Evolutionary conservation across 306 rosid species (phyloP).

Genomic region (Senna tora): DNA sequence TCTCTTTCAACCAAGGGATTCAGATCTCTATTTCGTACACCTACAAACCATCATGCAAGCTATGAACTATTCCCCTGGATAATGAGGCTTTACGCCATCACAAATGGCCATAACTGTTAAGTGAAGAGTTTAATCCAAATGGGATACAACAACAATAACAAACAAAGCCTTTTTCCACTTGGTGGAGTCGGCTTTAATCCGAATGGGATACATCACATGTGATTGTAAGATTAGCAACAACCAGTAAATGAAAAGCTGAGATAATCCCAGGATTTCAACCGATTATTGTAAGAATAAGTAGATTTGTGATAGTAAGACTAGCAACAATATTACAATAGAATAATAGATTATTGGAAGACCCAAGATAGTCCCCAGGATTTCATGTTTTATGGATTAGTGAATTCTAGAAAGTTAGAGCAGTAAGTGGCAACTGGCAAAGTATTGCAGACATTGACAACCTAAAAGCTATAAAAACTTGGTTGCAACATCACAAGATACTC

Average conservation of each 20-base stretch:
- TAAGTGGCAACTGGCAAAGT: background rate
- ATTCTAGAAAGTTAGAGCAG: background rate
- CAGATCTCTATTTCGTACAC: background rate
- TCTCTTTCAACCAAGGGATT: background rate
- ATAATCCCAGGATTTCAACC: background rate
- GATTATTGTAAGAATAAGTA: background rate
- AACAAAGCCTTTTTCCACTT: too few species aligned
- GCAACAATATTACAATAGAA: too few species aligned
- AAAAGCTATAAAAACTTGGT: background rate
- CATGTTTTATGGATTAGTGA: background rate
- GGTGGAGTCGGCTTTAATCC: too few species aligned
- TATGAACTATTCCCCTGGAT: conserved; percentile 2
- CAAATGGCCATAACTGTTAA: background rate
- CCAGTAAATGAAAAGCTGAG: conserved; percentile 3
- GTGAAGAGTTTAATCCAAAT: background rate
- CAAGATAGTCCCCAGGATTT: background rate
- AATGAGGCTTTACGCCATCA: background rate
- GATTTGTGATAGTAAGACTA: background rate
- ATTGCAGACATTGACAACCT: conserved; percentile 10
- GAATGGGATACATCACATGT: too few species aligned
- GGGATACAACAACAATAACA: too few species aligned
- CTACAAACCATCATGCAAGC: background rate
- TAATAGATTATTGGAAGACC: conserved; percentile 4
- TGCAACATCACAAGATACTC: conserved; percentile 16
- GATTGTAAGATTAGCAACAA: background rate